Conservation (phyloP, 2,329 filamentous ascomycete genomes). For the Claviceps purpurea region DNA sequence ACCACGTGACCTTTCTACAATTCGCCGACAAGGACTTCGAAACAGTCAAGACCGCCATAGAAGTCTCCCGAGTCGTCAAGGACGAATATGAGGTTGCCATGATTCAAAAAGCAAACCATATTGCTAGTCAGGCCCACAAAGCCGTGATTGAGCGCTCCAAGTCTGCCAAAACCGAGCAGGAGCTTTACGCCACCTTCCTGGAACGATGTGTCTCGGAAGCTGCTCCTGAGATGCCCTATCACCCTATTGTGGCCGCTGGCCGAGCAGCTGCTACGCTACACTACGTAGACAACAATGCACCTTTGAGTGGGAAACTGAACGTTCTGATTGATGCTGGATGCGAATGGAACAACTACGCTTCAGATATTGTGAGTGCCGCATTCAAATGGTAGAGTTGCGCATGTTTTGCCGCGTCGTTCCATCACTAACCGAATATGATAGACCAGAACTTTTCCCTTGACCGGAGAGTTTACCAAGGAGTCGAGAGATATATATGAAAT, state of each 20-base stretch:
- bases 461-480: conserved; percentile 55
- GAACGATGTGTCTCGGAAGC: conserved; percentile 62
- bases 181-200: conserved; percentile 72
- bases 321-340: conserved; percentile 74
- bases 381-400: background rate
- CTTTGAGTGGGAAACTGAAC: conserved; percentile 58
- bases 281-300: conserved; percentile 68
- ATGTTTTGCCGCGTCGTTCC: background rate
- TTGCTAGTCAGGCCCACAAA: conserved; percentile 55
- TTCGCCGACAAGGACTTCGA: conserved; percentile 51
- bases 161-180: conserved; percentile 59
- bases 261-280: conserved; percentile 74
- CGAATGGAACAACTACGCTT: conserved; percentile 61
- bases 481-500: conserved; percentile 66
- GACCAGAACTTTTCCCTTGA: conserved; percentile 79
- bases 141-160: conserved; percentile 48
- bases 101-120: conserved; percentile 56
- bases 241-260: conserved; percentile 72
- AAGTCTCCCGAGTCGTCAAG: conserved; percentile 57
- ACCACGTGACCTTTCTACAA: conserved; percentile 55
- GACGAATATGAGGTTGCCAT: conserved; percentile 62
- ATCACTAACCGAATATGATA: conserved; percentile 19
- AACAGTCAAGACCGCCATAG: conserved; percentile 48
- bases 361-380: conserved; percentile 40
- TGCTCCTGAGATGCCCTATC: conserved; percentile 74